Evolutionary conservation across 306 rosid genomes (phyloP).

Genomic region (Nissolia schottii): DNA sequence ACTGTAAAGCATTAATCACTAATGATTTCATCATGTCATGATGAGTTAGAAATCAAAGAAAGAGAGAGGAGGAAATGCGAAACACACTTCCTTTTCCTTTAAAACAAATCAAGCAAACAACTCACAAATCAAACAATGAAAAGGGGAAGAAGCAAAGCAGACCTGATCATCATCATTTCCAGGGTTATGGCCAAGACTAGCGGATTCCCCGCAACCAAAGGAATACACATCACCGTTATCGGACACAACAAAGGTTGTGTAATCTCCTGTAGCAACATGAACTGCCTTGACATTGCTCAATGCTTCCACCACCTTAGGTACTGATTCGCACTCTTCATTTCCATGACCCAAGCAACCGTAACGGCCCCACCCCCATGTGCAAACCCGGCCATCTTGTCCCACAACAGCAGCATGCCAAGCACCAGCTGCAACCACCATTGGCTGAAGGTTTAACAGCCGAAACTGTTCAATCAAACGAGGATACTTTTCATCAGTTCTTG

Average conservation of each 20-base stretch:
- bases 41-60: not conserved
- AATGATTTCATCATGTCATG: not conserved
- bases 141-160: conserved; percentile 18
- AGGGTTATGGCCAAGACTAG: conserved; percentile 68
- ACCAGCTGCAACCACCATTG: conserved; percentile 72
- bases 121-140: not conserved
- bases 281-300: conserved; percentile 63
- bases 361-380: conserved; percentile 96
- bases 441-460: conserved; percentile 63
- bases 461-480: conserved; percentile 72
- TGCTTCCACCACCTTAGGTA: conserved; percentile 74
- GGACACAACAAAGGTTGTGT: conserved; percentile 77
- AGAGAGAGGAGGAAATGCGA: not conserved
- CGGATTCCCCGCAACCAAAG: conserved; percentile 81
- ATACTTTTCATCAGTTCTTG: conserved; percentile 63
- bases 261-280: conserved; percentile 81
- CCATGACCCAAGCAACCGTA: conserved; percentile 90
- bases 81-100: not conserved
- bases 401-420: conserved; percentile 97
- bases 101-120: not conserved
- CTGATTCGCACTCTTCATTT: conserved; percentile 68
- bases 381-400: conserved; percentile 80
- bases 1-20: not conserved
- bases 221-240: conserved; percentile 74
- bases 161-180: conserved; percentile 59